Base-by-base conservation (phyloP, 345 rosid genomes). In the Euphorbia peplus region DNA sequence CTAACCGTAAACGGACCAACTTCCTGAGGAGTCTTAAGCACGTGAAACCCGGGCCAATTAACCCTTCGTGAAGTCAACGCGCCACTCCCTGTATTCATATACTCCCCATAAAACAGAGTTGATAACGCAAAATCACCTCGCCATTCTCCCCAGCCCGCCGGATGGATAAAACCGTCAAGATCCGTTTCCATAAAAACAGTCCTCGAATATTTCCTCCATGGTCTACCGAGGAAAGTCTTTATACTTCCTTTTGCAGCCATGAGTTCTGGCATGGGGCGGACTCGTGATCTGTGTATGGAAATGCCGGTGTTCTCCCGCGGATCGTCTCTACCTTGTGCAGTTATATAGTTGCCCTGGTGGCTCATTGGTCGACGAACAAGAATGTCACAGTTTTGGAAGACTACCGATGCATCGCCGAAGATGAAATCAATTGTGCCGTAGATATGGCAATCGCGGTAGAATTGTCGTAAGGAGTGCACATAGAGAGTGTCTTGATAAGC, bases 351-450 rank as follows among this genome's bases (percentile, higher is more conserved):
- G 52, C 76, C 70, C 70, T 92, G 98, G 26, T 72, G 79, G 18
- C 69, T 60, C 86, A 86, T 86, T 0, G 96, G 93, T 19, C 72
- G 80, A 52, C 81, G 73, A 0, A 90, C 72, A 8, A 88, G 78
- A 29, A 92, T 85, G 76, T 92, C 88, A 35, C 92, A 92, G 64
- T 90, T 92, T 44, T 90, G 91, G 42, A 92, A 67, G 1, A 92
- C 79, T 4, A 55, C 91, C 0, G 81, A 14, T 1, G 95, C 92
- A 47, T 92, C 84, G 2, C 95, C 90, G 42, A 87, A 87, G 62
- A 90, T 92, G 71, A 85, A 89, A 77, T 89, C 96, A 19, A 89
- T 71, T 19, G 96, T 89, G 60, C 96, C 95, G 2, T 88, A 74
- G 13, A 88, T 71, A 42, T 84, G 91, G 63, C 96, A 92, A 39